Evolutionary conservation across 768 basidiomycete genomes (phyloP), one percentile per base, ranked within the genome.

Genomic region (Pleurotus cornucopiae): DNA sequence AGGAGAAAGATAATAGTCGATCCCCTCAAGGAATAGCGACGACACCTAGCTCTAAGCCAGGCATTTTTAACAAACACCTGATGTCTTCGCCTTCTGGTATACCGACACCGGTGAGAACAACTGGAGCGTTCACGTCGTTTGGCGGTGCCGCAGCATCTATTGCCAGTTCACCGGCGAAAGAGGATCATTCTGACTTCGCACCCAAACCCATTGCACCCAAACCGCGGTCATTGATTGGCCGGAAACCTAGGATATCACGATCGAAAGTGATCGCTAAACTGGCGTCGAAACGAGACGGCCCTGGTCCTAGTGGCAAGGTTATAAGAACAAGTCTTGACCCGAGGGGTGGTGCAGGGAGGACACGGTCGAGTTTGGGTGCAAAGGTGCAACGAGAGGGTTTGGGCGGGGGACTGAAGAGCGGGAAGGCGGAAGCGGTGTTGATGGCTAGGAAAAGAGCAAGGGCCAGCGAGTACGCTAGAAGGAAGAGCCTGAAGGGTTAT

Each of bases 191-290:
- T 7, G 23, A 44, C 45, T n/a, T 46, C n/a, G 46, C n/a, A 30
- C 47, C 23, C 11, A 57, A 43, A 41, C 34, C 51, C 25, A 23
- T 48, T 23, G 47, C 58, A 43, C 56, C 62, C 23, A 64, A 61
- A 41, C 68, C 68, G 47, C 68, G 72, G 20, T 69, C 71, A 6
- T 52, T 76, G 16, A 67, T 74, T 23, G 75, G 79, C 6, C 80
- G 87, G 56, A 85, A 83, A 65, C 90, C 90, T 3, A 81, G 89
- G 6, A 89, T 92, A 60, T 92, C 90, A 43, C 81, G 91, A 39
- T 89, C 88, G 23, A 86, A 85, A 58, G 88, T 92, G 40, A 89
- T 91, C 45, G 87, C 89, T 0, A 82, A 78, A 61, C 72, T 91
- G 37, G 87, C 85, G 1, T 86, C 86, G 12, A 86, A 91, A 67